Conservation (phyloP, 1,139 yeast species). For the Candida tropicalis region DNA sequence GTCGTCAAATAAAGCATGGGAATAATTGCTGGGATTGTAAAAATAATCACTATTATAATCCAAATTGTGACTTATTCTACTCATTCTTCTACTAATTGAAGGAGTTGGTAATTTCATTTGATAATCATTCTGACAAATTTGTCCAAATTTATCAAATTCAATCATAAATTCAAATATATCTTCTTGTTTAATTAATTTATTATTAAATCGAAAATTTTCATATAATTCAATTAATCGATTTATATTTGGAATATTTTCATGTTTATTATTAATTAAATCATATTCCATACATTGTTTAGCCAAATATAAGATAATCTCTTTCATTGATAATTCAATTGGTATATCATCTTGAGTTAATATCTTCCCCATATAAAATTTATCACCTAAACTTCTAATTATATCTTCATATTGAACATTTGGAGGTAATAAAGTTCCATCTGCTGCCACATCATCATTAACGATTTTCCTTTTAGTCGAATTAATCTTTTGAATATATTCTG, state of each 20-base stretch:
- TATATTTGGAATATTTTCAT: constrained; percentile 23
- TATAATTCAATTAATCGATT: constrained; percentile 53
- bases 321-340: constrained; percentile 49
- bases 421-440: constrained; percentile 47
- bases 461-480: constrained; percentile 17
- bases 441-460: constrained; percentile 21
- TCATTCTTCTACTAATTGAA: constrained; percentile 9
- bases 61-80: constrained; percentile 8
- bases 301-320: constrained; percentile 41
- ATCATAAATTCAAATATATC: constrained; percentile 65
- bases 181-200: constrained; percentile 56
- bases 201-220: constrained; percentile 72
- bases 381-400: constrained; percentile 58
- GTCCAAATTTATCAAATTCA: constrained; percentile 27
- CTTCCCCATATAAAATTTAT: constrained; percentile 48
- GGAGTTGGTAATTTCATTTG: constrained; percentile 14
- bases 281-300: constrained; percentile 14
- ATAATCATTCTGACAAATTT: constrained; percentile 19
- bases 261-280: constrained; percentile 9
- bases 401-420: constrained; percentile 67
- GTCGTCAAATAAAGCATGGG: constrained; percentile 10
- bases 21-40: not conserved
- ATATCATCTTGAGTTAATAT: constrained; percentile 39
- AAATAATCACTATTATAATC: constrained; percentile 11
- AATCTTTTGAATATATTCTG: constrained; percentile 37